Percentiles rank a stretch among this genome's conserved stretches.
Conservation (phyloP, 345 rosid genomes). For the Microcos paniculata region DNA sequence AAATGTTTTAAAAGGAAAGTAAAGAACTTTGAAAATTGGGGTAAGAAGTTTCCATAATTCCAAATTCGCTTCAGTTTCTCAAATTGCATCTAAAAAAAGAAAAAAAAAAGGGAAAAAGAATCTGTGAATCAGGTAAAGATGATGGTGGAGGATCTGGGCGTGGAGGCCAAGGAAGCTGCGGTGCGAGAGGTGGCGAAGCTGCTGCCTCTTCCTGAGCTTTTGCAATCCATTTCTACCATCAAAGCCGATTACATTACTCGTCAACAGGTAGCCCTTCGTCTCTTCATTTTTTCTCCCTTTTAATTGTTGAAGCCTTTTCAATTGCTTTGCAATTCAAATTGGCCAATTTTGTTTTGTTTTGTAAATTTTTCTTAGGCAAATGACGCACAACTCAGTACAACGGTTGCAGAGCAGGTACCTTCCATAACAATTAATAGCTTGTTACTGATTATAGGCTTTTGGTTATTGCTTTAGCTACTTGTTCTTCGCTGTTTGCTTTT, state of each 20-base stretch:
- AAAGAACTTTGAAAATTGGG: not conserved
- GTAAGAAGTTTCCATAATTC: not conserved
- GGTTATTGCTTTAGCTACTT: not conserved
- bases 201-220: constrained; percentile 80
- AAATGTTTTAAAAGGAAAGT: not conserved
- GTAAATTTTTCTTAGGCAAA: constrained; percentile 61
- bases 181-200: constrained; percentile 98
- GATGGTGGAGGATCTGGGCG: constrained; percentile 95
- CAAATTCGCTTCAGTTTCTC: not conserved
- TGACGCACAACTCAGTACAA: constrained; percentile 97
- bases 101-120: not conserved
- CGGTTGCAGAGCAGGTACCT: constrained; percentile 95
- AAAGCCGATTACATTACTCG: constrained; percentile 94
- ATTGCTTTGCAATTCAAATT: not conserved
- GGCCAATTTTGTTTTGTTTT: not conserved
- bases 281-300: not conserved
- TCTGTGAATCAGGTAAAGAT: constrained; percentile 25
- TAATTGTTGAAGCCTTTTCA: not conserved
- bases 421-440: not conserved
- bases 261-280: constrained; percentile 67
- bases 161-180: constrained; percentile 94
- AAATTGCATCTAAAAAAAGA: not conserved
- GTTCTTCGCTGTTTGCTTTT: not conserved
- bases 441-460: no score
- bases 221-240: constrained; percentile 79